These are phyloP conservation scores for Fusarium xyrophilum DNA, from an alignment of 2,329 filamentous ascomycete species.

Conservation along the genomic window DNA sequence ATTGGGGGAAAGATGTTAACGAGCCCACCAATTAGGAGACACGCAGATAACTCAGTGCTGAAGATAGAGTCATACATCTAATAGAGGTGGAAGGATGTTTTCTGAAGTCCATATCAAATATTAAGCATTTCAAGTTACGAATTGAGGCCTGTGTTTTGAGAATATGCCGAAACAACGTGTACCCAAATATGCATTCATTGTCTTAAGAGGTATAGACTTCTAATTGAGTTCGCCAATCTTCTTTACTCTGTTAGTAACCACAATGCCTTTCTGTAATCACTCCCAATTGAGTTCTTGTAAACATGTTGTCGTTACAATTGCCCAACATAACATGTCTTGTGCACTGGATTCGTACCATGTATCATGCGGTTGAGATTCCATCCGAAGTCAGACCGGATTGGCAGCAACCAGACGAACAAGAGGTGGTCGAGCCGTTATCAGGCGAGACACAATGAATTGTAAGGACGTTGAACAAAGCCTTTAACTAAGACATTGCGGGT, in stretches of 20 bases:
- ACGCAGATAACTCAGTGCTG: conserved; percentile 31
- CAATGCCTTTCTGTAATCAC: neutral
- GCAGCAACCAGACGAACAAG: neutral
- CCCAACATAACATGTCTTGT: neutral
- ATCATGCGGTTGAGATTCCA: neutral
- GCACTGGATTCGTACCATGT: neutral
- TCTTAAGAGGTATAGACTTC: neutral
- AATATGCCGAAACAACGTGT: neutral
- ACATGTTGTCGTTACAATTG: neutral
- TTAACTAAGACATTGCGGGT: neutral
- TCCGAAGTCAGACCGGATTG: conserved; percentile 3
- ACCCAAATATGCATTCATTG: neutral
- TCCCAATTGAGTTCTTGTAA: neutral
- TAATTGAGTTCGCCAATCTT: neutral
- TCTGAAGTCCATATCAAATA: neutral
- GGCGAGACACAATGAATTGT: conserved; percentile 7
- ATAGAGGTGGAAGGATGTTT: neutral
- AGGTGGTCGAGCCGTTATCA: neutral
- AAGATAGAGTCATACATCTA: conserved; percentile 1
- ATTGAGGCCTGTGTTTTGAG: neutral
- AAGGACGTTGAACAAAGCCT: neutral
- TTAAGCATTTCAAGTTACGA: neutral
- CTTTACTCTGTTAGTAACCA: neutral
- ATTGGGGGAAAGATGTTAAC: conserved; percentile 9
- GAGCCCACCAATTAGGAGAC: conserved; percentile 33